Evolutionary conservation across 768 basidiomycete genomes (phyloP).

Genomic region (Leccinum broughii): DNA sequence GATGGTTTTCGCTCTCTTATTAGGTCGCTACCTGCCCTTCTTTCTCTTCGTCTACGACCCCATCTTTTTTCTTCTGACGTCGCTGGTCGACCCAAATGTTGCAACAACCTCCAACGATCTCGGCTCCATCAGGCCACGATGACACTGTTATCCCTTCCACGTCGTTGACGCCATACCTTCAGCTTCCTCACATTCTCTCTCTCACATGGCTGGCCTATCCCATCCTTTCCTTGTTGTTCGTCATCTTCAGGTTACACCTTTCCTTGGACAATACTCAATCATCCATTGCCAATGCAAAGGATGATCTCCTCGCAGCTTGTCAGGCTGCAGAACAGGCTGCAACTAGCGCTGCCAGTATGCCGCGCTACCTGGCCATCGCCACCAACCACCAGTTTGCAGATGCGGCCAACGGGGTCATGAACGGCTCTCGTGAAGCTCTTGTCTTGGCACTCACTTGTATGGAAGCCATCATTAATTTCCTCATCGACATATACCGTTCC

Average conservation of each 20-base stretch:
- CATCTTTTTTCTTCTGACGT: constrained; percentile 25
- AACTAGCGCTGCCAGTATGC: constrained; percentile 80
- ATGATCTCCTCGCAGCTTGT: constrained; percentile 79
- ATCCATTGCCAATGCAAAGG: constrained; percentile 68
- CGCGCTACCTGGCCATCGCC: constrained; percentile 82
- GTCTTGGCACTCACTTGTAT: constrained; percentile 76
- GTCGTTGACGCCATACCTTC: constrained; percentile 77
- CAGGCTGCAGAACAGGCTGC: constrained; percentile 82
- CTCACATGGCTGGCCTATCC: constrained; percentile 92
- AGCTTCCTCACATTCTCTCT: constrained; percentile 79
- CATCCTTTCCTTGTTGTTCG: constrained; percentile 83
- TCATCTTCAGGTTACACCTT: constrained; percentile 78
- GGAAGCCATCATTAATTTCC: constrained; percentile 88
- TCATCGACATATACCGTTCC: constrained; percentile 89
- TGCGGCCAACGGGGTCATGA: constrained; percentile 76
- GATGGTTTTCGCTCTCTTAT: constrained; percentile 14
- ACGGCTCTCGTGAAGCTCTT: constrained; percentile 73
- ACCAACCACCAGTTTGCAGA: constrained; percentile 79
- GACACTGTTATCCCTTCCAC: constrained; percentile 40
- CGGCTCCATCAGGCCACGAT: constrained; percentile 56
- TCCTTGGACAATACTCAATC: constrained; percentile 70
- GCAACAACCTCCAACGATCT: constrained; percentile 25
- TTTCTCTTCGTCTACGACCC: constrained; percentile 15
- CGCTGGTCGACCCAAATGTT: constrained; percentile 42
- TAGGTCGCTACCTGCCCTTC: constrained; percentile 13